phyloP scores from a whole-genome alignment of 108 stramenopile genomes.

The Cyclostephanos tholiformis region DNA sequence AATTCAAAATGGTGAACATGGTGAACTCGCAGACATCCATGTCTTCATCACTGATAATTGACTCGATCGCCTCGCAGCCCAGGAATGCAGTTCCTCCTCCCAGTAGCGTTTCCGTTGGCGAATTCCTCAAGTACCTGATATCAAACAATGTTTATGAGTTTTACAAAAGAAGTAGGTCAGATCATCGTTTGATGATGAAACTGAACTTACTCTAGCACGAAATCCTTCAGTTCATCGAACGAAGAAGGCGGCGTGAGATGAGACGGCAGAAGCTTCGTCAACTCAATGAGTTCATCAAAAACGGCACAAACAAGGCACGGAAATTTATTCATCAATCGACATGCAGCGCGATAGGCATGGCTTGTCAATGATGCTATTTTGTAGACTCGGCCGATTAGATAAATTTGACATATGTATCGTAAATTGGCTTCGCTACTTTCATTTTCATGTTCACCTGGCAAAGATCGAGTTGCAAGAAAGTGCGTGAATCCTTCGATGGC shows the following conservation, averaged over 20 bases:
- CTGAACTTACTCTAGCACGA: not conserved
- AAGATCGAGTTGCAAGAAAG: slow-evolving; percentile 20
- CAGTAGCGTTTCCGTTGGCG: not conserved
- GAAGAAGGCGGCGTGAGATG: not conserved
- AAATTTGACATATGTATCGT: slow-evolving; percentile 24
- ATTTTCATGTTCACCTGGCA: slow-evolving; percentile 1
- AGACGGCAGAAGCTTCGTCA: not conserved
- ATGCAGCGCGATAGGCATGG: slow-evolving; percentile 14
- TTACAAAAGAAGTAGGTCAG: not conserved
- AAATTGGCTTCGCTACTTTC: slow-evolving; percentile 9
- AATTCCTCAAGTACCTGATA: slow-evolving; percentile 5
- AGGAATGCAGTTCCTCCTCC: not conserved
- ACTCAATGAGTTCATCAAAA: slow-evolving; percentile 28
- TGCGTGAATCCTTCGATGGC: slow-evolving; percentile 21
- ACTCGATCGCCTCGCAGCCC: not conserved
- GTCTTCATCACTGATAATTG: slow-evolving; percentile 1
- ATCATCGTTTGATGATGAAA: not conserved
- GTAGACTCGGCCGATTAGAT: slow-evolving; percentile 11
- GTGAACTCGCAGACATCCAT: slow-evolving; percentile 18
- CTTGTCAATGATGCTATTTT: slow-evolving; percentile 11
- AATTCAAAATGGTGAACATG: slow-evolving; percentile 17
- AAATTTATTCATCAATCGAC: slow-evolving; percentile 24
- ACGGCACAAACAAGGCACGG: slow-evolving; percentile 6
- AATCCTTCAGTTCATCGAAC: slow-evolving; percentile 1
- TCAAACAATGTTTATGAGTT: not conserved